Percentiles rank a stretch among this genome's conserved stretches.
These are phyloP conservation scores for Phanerochaete sordida DNA, from an alignment of 768 basidiomycete genomes.

Conservation along the genomic window DNA sequence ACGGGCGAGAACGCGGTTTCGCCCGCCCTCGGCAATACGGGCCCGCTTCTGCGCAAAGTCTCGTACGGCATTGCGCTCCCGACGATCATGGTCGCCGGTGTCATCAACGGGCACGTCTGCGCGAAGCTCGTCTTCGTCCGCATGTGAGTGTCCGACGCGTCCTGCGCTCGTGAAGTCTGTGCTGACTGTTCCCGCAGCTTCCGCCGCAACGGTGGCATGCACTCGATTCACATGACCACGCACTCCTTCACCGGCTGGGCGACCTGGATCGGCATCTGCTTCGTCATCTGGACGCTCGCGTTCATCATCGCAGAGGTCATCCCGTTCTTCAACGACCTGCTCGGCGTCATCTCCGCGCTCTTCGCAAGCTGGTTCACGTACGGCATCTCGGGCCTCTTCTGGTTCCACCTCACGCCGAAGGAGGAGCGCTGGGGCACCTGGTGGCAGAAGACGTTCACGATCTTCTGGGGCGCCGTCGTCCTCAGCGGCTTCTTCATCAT, in stretches of 20 bases:
- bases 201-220: conserved; percentile 19
- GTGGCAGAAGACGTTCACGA: conserved; percentile 18
- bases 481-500: conserved; percentile 27
- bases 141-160: conserved; percentile 12
- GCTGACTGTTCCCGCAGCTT: conserved; percentile 15
- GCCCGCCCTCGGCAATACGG: conserved; percentile 29
- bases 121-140: conserved; percentile 27
- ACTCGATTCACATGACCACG: conserved; percentile 25
- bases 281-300: conserved; percentile 22
- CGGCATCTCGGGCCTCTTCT: conserved; percentile 23
- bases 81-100: conserved; percentile 29
- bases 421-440: conserved; percentile 21
- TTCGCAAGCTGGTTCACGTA: conserved; percentile 30
- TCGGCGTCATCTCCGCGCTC: conserved; percentile 26
- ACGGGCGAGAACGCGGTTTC: conserved; percentile 23
- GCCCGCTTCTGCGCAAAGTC: conserved; percentile 20
- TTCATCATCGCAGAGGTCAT: conserved; percentile 31
- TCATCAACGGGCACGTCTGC: conserved; percentile 29
- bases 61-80: conserved; percentile 29
- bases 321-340: conserved; percentile 30
- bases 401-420: conserved; percentile 24
- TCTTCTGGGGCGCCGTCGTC: conserved; percentile 24
- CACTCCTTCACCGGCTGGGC: conserved; percentile 26
- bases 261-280: conserved; percentile 26
- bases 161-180: no score